These are phyloP conservation scores for Thecamonas trahens DNA, from an alignment of 78 protist species.

Conservation along the genomic window DNA sequence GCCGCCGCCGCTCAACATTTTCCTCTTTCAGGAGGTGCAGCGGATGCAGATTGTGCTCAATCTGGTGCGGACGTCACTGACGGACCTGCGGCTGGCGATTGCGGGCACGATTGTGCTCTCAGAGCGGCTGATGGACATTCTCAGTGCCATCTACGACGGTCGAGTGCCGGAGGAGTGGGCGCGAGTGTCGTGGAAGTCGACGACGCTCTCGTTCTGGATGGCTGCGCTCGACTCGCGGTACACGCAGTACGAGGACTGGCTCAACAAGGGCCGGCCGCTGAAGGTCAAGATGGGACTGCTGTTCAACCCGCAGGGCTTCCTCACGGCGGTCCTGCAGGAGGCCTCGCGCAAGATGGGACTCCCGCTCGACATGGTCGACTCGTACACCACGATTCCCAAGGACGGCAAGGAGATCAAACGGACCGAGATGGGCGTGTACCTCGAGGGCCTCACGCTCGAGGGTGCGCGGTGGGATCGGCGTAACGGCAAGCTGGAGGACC, in stretches of 20 bases:
- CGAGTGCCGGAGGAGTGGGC: slow-evolving; percentile 56
- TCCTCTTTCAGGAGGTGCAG: slow-evolving; percentile 71
- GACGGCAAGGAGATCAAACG: slow-evolving; percentile 11
- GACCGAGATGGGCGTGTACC: slow-evolving; percentile 67
- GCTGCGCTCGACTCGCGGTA: slow-evolving; percentile 32
- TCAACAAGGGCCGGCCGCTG: slow-evolving; percentile 44
- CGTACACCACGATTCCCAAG: slow-evolving; percentile 39
- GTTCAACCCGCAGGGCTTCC: slow-evolving; percentile 82
- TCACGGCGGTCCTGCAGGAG: slow-evolving; percentile 76
- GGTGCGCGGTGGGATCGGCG: slow-evolving; percentile 76
- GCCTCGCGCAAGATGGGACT: slow-evolving; percentile 66
- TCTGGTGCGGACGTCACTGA: slow-evolving; percentile 27
- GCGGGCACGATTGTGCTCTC: slow-evolving; percentile 71
- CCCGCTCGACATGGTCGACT: slow-evolving; percentile 74
- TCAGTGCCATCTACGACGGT: slow-evolving; percentile 50
- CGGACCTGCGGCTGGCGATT: slow-evolving; percentile 69
- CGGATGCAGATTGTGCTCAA: slow-evolving; percentile 39
- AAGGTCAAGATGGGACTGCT: slow-evolving; percentile 68
- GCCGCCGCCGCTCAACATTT: slow-evolving; percentile 61
- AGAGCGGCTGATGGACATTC: slow-evolving; percentile 29
- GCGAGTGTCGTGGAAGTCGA: slow-evolving; percentile 49
- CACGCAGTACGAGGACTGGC: slow-evolving; percentile 67
- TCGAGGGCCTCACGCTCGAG: slow-evolving; percentile 79
- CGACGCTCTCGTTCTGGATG: slow-evolving; percentile 68
- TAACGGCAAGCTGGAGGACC: background rate